Conservation (phyloP, 345 rosid genomes). For the Citrus sp. region DNA sequence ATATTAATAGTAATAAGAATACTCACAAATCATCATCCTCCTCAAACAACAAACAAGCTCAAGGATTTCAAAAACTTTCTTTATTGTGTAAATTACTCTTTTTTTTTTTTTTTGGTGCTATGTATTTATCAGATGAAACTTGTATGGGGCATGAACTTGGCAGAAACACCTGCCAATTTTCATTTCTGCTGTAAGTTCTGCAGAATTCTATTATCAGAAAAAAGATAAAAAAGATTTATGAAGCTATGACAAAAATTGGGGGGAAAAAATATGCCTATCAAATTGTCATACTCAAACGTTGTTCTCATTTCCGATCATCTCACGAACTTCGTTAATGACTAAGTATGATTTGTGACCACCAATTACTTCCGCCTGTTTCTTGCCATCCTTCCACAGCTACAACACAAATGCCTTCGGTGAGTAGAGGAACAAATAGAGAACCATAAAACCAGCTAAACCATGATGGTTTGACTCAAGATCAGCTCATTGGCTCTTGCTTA, state of each 20-base stretch:
- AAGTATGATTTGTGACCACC: constrained; percentile 86
- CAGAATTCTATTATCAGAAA: no score
- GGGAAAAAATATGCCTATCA: background rate
- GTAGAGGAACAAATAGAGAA: background rate
- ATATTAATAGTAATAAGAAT: no score
- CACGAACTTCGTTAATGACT: constrained; percentile 62
- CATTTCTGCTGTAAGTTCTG: background rate
- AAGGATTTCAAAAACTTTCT: background rate
- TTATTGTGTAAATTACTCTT: no score
- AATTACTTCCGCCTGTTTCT: constrained; percentile 76
- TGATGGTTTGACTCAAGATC: background rate
- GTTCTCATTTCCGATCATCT: constrained; percentile 65
- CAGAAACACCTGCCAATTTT: background rate
- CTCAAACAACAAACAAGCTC: background rate
- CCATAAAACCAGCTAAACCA: background rate
- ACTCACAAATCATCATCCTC: no score
- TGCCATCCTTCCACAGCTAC: constrained; percentile 77
- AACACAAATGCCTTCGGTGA: background rate
- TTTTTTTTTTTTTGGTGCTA: background rate
- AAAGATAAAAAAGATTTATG: background rate
- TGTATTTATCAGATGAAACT: background rate
- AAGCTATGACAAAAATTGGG: background rate
- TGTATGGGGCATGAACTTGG: background rate
- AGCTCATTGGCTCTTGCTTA: background rate
- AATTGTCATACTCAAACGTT: constrained; percentile 8